phyloP scores from a whole-genome alignment of 78 protist species.

The Ministeria vibrans region DNA sequence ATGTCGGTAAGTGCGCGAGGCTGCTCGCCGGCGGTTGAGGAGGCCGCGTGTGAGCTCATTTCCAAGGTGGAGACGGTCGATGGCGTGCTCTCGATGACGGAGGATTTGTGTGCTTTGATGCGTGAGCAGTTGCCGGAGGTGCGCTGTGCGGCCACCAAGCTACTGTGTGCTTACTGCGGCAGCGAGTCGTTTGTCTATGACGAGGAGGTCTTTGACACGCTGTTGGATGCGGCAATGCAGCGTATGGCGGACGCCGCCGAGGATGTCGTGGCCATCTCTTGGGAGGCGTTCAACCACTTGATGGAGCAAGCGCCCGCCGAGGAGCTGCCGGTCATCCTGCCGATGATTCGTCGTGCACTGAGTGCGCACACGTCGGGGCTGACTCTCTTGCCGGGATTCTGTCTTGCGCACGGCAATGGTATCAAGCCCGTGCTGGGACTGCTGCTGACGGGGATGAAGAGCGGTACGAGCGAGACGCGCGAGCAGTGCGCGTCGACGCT shows the following conservation, averaged over 20 bases:
- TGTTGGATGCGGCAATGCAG: neutral
- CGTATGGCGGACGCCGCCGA: neutral
- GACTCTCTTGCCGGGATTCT: no score
- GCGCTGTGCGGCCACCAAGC: neutral
- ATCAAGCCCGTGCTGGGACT: conserved; percentile 58
- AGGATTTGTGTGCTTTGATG: conserved; percentile 4
- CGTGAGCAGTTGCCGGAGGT: neutral
- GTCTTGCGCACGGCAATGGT: no score
- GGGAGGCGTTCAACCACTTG: conserved; percentile 7
- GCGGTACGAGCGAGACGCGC: conserved; percentile 65
- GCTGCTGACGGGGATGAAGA: conserved; percentile 56
- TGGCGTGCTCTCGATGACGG: conserved; percentile 29
- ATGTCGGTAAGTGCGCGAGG: neutral
- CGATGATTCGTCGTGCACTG: conserved; percentile 21
- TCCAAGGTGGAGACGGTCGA: conserved; percentile 2
- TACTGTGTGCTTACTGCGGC: neutral
- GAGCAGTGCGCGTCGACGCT: conserved; percentile 76
- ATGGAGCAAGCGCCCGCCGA: neutral
- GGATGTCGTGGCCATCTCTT: neutral
- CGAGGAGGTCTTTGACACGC: neutral
- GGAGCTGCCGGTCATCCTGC: conserved; percentile 24
- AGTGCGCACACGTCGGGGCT: neutral
- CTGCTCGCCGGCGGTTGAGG: conserved; percentile 17
- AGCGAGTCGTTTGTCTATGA: neutral
- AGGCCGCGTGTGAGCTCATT: neutral